Conservation (phyloP, 345 rosid genomes). For the Brassica incana region DNA sequence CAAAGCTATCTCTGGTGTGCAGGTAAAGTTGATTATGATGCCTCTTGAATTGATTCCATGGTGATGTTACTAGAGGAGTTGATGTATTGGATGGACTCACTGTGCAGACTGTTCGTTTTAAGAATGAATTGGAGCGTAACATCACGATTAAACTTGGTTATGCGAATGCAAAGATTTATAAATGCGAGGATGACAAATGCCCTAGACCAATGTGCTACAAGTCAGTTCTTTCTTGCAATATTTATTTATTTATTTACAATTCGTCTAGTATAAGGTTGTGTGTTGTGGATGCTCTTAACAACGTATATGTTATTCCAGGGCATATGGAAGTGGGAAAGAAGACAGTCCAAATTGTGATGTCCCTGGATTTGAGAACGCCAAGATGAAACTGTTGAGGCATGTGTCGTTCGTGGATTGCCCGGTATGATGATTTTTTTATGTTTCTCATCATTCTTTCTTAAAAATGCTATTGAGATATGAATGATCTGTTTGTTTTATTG, state of each 20-base stretch:
- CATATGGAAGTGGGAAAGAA: conserved; percentile 97
- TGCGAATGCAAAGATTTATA: conserved; percentile 98
- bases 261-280: conserved; percentile 7
- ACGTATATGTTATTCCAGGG: conserved; percentile 46
- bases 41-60: neutral
- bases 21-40: conserved; percentile 45
- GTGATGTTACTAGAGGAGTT: neutral
- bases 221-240: conserved; percentile 45
- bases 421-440: conserved; percentile 42
- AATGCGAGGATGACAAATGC: conserved; percentile 91
- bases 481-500: neutral
- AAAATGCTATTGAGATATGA: neutral
- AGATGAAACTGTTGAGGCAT: conserved; percentile 91
- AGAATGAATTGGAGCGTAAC: conserved; percentile 92
- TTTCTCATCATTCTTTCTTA: neutral
- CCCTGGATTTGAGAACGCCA: conserved; percentile 77
- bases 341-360: conserved; percentile 85
- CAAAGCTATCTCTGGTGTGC: conserved; percentile 92
- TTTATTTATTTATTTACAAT: neutral
- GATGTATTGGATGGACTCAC: neutral
- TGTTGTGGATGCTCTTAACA: neutral
- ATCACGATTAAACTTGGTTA: conserved; percentile 99
- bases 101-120: conserved; percentile 90
- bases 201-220: conserved; percentile 94
- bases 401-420: conserved; percentile 99